A percentile compares a stretch with the other conserved stretches of the same genome.
phyloP scores from a whole-genome alignment of 2,329 filamentous ascomycete species.

The Alternaria gaisen region DNA sequence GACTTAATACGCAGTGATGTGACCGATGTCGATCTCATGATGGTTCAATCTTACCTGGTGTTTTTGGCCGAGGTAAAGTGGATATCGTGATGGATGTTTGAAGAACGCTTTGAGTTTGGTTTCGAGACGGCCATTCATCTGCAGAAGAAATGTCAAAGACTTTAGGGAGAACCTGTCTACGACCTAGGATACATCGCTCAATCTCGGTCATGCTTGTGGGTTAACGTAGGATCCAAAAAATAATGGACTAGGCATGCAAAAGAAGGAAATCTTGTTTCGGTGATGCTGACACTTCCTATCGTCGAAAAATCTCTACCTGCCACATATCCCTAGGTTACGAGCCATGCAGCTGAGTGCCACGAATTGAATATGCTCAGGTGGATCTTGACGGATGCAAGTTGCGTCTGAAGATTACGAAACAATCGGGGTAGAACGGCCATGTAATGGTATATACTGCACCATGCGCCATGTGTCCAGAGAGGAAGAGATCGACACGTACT shows the following conservation, averaged over 20 bases:
- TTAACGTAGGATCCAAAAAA: not conserved
- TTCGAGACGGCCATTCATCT: not conserved
- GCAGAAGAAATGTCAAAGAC: not conserved
- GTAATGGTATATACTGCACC: not conserved
- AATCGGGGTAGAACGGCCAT: not conserved
- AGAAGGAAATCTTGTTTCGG: no score
- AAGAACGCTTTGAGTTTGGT: no score
- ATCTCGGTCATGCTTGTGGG: not conserved
- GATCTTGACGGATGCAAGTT: not conserved
- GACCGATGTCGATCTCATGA: no score
- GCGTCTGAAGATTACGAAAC: not conserved
- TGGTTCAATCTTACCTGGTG: no score
- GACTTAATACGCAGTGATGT: no score
- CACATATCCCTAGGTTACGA: not conserved
- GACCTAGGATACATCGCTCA: not conserved
- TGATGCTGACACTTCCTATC: no score
- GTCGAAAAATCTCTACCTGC: no score
- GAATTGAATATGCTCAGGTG: not conserved
- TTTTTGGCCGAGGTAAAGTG: no score
- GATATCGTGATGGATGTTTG: no score
- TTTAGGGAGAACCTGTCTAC: not conserved
- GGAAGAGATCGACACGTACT: not conserved
- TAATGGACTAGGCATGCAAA: not conserved
- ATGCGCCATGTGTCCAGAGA: not conserved
- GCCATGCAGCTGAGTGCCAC: not conserved